These are phyloP conservation scores for Scolecobasidium constrictum DNA, from an alignment of 2,329 filamentous ascomycete species.

Conservation along the genomic window DNA sequence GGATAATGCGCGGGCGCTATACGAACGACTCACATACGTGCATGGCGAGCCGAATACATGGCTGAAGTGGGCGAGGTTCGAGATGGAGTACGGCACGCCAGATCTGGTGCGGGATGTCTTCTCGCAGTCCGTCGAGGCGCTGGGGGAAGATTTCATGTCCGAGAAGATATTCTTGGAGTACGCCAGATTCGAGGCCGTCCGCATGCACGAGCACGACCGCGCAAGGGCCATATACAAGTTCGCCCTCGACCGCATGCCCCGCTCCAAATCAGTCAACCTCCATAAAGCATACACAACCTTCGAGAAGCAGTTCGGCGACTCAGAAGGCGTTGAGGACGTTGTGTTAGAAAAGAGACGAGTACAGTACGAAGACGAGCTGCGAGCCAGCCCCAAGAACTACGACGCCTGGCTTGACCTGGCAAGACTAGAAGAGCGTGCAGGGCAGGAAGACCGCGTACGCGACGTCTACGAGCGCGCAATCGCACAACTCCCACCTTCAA, in stretches of 20 bases:
- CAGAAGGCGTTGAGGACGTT: constrained; percentile 88
- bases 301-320: constrained; percentile 94
- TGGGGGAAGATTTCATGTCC: constrained; percentile 92
- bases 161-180: constrained; percentile 94
- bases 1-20: constrained; percentile 81
- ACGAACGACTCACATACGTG: constrained; percentile 79
- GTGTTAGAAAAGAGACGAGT: constrained; percentile 88
- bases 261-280: constrained; percentile 71
- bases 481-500: constrained; percentile 85
- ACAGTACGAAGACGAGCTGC: constrained; percentile 88
- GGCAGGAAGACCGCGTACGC: constrained; percentile 71
- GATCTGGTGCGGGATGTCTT: constrained; percentile 89
- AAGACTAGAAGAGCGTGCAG: constrained; percentile 74
- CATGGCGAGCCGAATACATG: constrained; percentile 93
- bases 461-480: constrained; percentile 95
- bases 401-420: constrained; percentile 97
- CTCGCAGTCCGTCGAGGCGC: constrained; percentile 72
- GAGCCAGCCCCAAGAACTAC: constrained; percentile 92
- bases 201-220: constrained; percentile 89
- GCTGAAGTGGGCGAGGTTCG: constrained; percentile 98
- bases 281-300: constrained; percentile 96
- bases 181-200: constrained; percentile 76
- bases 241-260: constrained; percentile 79
- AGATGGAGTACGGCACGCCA: constrained; percentile 88
- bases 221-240: constrained; percentile 95